Conservation (phyloP, 2,329 filamentous ascomycete species). For the Fusarium nisikadoi region DNA sequence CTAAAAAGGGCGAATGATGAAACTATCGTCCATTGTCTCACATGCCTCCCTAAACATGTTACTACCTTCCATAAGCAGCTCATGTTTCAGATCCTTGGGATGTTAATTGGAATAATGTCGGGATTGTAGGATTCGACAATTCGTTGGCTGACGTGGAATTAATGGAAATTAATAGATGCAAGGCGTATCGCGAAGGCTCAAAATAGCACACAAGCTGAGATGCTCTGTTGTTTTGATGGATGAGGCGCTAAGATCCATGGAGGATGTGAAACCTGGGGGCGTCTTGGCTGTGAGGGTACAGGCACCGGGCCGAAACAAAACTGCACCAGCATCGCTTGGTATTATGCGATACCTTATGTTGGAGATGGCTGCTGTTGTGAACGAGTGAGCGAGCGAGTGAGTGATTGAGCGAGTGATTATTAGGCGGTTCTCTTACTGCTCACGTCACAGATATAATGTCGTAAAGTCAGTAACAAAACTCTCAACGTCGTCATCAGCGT, state of each 20-base stretch:
- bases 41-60: not conserved
- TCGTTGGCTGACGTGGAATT: not conserved
- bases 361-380: not conserved
- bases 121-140: not conserved
- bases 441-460: constrained; percentile 5
- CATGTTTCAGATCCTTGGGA: constrained; percentile 1
- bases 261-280: constrained; percentile 37
- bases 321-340: not conserved
- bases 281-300: constrained; percentile 28
- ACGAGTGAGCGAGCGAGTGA: not conserved
- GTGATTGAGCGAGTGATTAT: not conserved
- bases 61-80: not conserved
- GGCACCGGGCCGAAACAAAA: constrained; percentile 26
- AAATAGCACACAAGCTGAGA: constrained; percentile 30
- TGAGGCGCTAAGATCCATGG: constrained; percentile 35
- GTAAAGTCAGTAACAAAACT: not conserved
- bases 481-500: constrained; percentile 3
- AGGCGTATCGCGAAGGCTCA: constrained; percentile 29
- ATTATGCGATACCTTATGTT: not conserved
- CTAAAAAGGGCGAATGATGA: not conserved
- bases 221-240: not conserved
- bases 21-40: not conserved
- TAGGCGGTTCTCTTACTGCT: not conserved
- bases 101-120: not conserved
- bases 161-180: not conserved